phyloP scores from a whole-genome alignment of 495 filamentous ascomycete species.

The Tetracladium setigerum region DNA sequence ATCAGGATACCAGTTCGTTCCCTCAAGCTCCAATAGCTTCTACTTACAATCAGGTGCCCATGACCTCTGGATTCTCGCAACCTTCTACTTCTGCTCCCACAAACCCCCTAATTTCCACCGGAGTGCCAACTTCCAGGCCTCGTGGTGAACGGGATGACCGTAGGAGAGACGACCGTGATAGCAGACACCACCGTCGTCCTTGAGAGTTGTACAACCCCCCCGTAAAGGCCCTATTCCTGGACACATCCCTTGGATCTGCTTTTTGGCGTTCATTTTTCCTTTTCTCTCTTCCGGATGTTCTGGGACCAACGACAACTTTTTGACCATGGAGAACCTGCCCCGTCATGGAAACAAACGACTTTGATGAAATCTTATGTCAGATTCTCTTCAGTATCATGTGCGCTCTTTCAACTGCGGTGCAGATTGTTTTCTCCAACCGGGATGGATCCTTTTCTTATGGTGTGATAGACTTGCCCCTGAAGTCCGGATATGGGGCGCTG shows the following conservation, averaged over 20 bases:
- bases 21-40: slow-evolving; percentile 9
- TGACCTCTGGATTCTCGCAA: too few species aligned
- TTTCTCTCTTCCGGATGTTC: slow-evolving; percentile 6
- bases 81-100: slow-evolving; percentile 4
- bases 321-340: slow-evolving; percentile 5
- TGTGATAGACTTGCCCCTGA: slow-evolving; percentile 5
- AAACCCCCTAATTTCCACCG: neutral
- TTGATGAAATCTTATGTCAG: neutral
- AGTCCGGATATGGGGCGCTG: slow-evolving; percentile 6
- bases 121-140: neutral
- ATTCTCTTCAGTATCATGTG: neutral
- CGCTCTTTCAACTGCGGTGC: slow-evolving; percentile 1
- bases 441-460: slow-evolving; percentile 7
- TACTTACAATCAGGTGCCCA: neutral
- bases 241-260: slow-evolving; percentile 10
- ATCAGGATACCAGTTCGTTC: slow-evolving; percentile 7
- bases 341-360: slow-evolving; percentile 13
- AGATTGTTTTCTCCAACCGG: slow-evolving; percentile 1
- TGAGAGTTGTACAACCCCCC: too few species aligned
- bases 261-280: slow-evolving; percentile 18
- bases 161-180: slow-evolving; percentile 15
- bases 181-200: slow-evolving; percentile 5
- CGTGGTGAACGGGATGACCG: slow-evolving; percentile 1
- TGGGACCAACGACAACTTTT: slow-evolving; percentile 1
- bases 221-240: slow-evolving; percentile 6